Percentiles rank a stretch among this genome's conserved stretches.
These are phyloP conservation scores for Plasmodium coatneyi DNA, from an alignment of 169 alveolate species.

Conservation along the genomic window DNA sequence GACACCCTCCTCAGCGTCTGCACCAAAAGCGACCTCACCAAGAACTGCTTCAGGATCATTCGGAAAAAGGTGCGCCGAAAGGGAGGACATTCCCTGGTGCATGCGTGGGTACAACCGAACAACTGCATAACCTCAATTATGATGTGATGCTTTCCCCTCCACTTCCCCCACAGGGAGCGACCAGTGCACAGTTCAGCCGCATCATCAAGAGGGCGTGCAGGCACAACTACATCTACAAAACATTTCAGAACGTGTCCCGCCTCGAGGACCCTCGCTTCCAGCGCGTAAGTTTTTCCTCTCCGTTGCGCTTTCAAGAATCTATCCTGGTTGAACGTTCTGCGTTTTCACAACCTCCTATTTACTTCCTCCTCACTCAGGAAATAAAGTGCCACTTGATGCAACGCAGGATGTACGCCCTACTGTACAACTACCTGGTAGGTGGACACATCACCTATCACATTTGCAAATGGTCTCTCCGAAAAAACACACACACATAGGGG, in stretches of 20 bases:
- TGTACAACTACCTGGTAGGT: constrained; percentile 37
- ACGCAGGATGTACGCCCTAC: constrained; percentile 23
- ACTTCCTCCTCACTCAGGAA: neutral
- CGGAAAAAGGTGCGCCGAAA: neutral
- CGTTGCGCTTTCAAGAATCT: neutral
- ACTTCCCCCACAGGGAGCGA: neutral
- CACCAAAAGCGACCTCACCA: constrained; percentile 13
- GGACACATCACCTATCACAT: neutral
- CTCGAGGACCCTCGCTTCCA: constrained; percentile 10
- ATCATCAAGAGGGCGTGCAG: constrained; percentile 50
- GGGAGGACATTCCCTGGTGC: neutral
- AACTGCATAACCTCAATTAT: neutral
- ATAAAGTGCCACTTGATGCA: constrained; percentile 24
- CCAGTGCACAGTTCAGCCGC: neutral
- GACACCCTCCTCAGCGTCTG: constrained; percentile 20
- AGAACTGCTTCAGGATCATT: constrained; percentile 14
- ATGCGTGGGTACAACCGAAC: too few species aligned
- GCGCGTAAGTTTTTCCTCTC: neutral
- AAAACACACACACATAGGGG: neutral
- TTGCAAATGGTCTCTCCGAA: neutral
- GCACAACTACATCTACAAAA: constrained; percentile 49
- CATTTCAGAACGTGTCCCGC: constrained; percentile 11
- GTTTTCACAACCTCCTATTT: neutral
- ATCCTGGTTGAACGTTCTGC: neutral
- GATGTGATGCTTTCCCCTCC: neutral